These are phyloP conservation scores for Rubroboletus pulcherrimus DNA, from an alignment of 768 basidiomycete genomes.

Conservation along the genomic window DNA sequence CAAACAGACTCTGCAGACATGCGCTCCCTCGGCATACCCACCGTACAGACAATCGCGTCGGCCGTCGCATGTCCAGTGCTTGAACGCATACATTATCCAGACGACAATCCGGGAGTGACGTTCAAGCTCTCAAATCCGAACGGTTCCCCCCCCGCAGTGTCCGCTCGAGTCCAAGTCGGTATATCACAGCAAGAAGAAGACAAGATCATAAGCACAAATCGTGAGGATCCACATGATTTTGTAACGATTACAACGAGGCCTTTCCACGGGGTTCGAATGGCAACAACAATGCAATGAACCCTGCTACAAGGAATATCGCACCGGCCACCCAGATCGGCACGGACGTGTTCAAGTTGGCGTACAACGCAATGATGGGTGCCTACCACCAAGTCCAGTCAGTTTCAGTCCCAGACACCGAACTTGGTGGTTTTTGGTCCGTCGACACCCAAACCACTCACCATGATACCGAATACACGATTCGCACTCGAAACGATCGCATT, in stretches of 20 bases:
- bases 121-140: not conserved
- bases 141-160: not conserved
- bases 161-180: not conserved
- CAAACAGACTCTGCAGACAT: too few relatives aligned
- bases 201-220: not conserved
- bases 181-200: not conserved
- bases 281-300: conserved; percentile 45
- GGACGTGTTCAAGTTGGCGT: conserved; percentile 43
- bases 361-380: conserved; percentile 41
- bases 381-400: conserved; percentile 11
- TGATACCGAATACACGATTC: conserved; percentile 58
- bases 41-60: too few relatives aligned
- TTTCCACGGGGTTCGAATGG: conserved; percentile 58
- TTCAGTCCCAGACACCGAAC: not conserved
- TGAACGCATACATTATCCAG: too few relatives aligned
- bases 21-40: too few relatives aligned
- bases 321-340: conserved; percentile 56
- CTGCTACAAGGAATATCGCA: conserved; percentile 48
- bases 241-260: conserved; percentile 40
- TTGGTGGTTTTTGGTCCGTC: not conserved
- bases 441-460: conserved; percentile 33
- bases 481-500: conserved; percentile 50
- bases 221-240: not conserved
- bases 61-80: too few relatives aligned
- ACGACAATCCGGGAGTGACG: too few relatives aligned